phyloP scores from a whole-genome alignment of 2,329 filamentous ascomycete species.

The Tolypocladium tundrense region DNA sequence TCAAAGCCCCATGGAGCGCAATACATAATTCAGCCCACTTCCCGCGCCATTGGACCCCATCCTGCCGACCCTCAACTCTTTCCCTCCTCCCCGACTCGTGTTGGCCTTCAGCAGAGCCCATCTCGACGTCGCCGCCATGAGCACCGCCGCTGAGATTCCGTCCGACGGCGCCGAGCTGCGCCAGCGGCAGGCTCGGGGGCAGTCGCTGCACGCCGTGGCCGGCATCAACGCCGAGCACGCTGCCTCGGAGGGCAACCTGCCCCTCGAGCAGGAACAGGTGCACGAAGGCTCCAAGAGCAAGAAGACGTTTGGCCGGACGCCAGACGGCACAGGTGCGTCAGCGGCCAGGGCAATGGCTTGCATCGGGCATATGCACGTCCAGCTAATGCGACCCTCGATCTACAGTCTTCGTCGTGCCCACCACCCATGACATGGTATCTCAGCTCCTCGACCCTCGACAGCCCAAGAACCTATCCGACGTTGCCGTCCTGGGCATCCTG shows the following conservation, averaged over 20 bases:
- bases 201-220: neutral
- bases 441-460: conserved; percentile 90
- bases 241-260: conserved; percentile 1
- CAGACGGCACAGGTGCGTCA: conserved; percentile 74
- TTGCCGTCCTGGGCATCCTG: conserved; percentile 68
- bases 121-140: conserved; percentile 12
- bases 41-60: neutral
- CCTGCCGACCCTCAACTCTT: neutral
- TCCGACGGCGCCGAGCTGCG: conserved; percentile 14
- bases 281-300: conserved; percentile 27
- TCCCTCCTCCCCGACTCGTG: neutral
- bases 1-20: neutral
- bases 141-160: conserved; percentile 17
- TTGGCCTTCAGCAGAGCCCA: neutral
- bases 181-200: conserved; percentile 14
- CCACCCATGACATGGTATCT: conserved; percentile 98
- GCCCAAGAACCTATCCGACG: conserved; percentile 88
- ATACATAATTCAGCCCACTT: neutral
- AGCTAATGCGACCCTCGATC: conserved; percentile 3
- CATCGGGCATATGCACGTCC: neutral
- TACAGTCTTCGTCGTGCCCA: conserved; percentile 86
- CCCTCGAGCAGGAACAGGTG: neutral
- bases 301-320: conserved; percentile 85
- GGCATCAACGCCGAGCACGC: neutral
- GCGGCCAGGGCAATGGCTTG: neutral